Evolutionary conservation across 176 grass and related monocot genomes (phyloP).

Genomic region (Triticum monococcum): DNA sequence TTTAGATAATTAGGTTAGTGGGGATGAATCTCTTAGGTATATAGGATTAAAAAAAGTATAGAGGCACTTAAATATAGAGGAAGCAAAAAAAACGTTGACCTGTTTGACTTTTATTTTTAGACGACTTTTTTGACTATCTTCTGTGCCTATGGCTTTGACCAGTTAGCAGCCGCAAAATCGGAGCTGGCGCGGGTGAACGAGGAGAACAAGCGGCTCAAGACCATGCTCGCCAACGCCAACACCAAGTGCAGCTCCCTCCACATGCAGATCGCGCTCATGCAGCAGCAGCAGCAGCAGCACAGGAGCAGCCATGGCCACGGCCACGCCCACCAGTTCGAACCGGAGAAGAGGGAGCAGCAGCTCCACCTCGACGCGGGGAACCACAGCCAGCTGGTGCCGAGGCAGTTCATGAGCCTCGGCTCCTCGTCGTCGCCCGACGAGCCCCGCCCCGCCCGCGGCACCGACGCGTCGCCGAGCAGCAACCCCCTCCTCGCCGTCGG

Average conservation of each 20-base stretch:
- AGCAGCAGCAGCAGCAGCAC: slow-evolving; percentile 33
- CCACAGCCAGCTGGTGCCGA: slow-evolving; percentile 37
- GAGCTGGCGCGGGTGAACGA: slow-evolving; percentile 63
- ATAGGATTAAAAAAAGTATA: no score
- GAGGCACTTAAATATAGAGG: not conserved
- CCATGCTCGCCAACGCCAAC: slow-evolving; percentile 39
- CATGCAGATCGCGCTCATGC: slow-evolving; percentile 48
- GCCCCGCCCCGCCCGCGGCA: slow-evolving; percentile 23
- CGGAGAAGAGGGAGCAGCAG: slow-evolving; percentile 30
- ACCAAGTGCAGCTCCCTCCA: slow-evolving; percentile 54
- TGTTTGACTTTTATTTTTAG: no score
- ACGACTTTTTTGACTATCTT: not conserved
- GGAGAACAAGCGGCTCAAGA: slow-evolving; percentile 68
- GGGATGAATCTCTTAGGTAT: no score
- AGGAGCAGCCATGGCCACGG: not conserved
- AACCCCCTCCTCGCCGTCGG: slow-evolving; percentile 5
- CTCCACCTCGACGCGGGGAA: not conserved
- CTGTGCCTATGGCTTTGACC: not conserved
- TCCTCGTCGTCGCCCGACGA: slow-evolving; percentile 12
- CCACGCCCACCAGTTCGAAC: slow-evolving; percentile 8
- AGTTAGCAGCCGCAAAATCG: slow-evolving; percentile 57
- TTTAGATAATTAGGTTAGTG: no score
- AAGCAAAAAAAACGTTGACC: not conserved
- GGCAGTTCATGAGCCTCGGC: slow-evolving; percentile 69
- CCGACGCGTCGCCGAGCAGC: slow-evolving; percentile 31